Evolutionary conservation across 805 yeast species (phyloP).

Genomic region (Yarrowia sp.): DNA sequence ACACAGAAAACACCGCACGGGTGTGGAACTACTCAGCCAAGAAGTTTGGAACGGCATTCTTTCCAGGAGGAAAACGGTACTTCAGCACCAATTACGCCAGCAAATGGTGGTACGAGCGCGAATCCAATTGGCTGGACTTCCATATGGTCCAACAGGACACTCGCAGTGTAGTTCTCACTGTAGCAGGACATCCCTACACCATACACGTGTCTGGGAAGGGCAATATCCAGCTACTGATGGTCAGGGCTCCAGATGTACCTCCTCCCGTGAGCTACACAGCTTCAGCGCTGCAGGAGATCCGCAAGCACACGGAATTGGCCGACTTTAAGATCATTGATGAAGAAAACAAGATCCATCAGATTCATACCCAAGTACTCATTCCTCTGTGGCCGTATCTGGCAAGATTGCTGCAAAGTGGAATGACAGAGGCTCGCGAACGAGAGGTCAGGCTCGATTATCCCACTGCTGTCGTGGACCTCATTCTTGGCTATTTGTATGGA

Average conservation of each 20-base stretch:
- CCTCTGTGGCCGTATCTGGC: constrained; percentile 13
- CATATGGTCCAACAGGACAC: background rate
- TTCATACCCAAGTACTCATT: constrained; percentile 1
- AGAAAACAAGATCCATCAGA: background rate
- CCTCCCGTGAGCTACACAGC: background rate
- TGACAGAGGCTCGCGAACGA: background rate
- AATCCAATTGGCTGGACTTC: background rate
- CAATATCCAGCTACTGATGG: background rate
- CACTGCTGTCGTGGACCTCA: background rate
- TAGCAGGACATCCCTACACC: background rate
- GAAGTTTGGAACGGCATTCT: constrained; percentile 5
- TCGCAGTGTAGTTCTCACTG: background rate
- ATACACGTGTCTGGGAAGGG: background rate
- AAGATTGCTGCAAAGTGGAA: background rate
- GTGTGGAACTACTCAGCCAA: constrained; percentile 12
- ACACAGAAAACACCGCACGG: background rate
- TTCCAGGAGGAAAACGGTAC: constrained; percentile 12
- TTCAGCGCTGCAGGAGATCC: background rate
- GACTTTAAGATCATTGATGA: constrained; percentile 12
- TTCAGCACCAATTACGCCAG: background rate
- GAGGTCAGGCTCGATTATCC: background rate
- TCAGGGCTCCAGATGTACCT: background rate
- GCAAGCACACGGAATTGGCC: background rate
- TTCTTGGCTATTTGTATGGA: background rate
- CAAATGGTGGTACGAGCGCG: constrained; percentile 19